Percentiles rank a stretch among this genome's conserved stretches.
phyloP scores from a whole-genome alignment of 805 yeast genomes.

The Wilhelminamyces savonicus region DNA sequence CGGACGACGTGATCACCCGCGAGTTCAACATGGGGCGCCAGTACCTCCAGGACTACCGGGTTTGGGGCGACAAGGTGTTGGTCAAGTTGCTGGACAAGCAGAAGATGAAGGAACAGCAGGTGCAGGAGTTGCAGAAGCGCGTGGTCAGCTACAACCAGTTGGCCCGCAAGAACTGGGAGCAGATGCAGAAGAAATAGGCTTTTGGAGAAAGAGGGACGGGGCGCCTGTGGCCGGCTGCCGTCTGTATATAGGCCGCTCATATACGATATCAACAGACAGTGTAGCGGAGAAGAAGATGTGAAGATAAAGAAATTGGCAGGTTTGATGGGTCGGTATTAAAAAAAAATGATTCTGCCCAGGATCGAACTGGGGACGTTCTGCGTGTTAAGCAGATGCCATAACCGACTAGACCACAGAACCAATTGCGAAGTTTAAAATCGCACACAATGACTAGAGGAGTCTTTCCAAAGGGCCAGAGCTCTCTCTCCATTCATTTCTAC shows the following conservation, averaged over 20 bases:
- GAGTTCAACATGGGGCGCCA: slow-evolving; percentile 79
- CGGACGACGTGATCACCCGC: slow-evolving; percentile 67
- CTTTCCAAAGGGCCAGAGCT: too few relatives aligned
- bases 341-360: slow-evolving; percentile 93
- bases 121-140: slow-evolving; percentile 31
- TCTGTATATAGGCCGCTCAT: too few relatives aligned
- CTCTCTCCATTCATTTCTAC: too few relatives aligned
- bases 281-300: too few relatives aligned
- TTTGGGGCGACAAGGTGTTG: slow-evolving; percentile 69
- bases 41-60: slow-evolving; percentile 71
- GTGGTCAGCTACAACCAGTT: slow-evolving; percentile 31
- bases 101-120: slow-evolving; percentile 22
- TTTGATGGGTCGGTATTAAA: too few relatives aligned
- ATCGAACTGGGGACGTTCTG: slow-evolving; percentile 99
- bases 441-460: too few relatives aligned
- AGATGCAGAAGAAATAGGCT: slow-evolving; percentile 2
- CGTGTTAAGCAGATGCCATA: slow-evolving; percentile 99
- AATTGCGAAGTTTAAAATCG: too few relatives aligned
- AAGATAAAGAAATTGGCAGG: too few relatives aligned
- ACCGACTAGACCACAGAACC: slow-evolving; percentile 99
- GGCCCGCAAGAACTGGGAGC: slow-evolving; percentile 30
- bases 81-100: slow-evolving; percentile 41
- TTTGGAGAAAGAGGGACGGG: too few relatives aligned
- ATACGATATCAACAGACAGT: slow-evolving; percentile 2
- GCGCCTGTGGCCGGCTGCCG: too few relatives aligned